phyloP scores from a whole-genome alignment of 768 basidiomycete species.

The Suillus weaverae region DNA sequence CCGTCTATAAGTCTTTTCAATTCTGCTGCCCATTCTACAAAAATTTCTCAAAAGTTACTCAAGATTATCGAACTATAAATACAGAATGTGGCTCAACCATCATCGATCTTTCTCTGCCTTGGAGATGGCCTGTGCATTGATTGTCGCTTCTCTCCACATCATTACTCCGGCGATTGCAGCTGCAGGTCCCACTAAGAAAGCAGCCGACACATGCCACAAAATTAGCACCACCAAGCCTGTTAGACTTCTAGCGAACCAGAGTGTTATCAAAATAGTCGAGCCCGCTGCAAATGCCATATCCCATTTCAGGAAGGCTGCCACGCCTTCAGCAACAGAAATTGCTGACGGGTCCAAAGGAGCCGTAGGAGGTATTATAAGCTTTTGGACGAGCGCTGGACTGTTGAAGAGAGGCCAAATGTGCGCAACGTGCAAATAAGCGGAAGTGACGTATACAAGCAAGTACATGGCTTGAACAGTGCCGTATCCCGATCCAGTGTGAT shows the following conservation, averaged over 20 bases:
- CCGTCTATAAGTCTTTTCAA: background rate
- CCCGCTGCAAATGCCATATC: conserved; percentile 40
- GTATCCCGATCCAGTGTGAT: conserved; percentile 1
- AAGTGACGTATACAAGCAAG: conserved; percentile 18
- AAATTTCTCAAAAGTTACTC: background rate
- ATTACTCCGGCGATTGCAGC: conserved; percentile 46
- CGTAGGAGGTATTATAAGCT: conserved; percentile 10
- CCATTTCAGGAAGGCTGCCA: conserved; percentile 48
- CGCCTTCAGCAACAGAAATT: background rate
- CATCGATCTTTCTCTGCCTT: background rate
- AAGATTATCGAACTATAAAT: background rate
- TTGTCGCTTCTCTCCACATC: conserved; percentile 44
- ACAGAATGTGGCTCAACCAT: background rate
- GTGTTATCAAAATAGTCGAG: conserved; percentile 41
- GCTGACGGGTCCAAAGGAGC: background rate
- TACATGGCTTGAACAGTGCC: conserved; percentile 11
- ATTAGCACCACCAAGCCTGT: conserved; percentile 34
- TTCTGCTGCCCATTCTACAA: background rate
- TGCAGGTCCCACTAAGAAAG: conserved; percentile 45
- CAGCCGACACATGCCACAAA: conserved; percentile 41
- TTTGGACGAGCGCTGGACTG: background rate
- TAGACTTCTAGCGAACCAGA: conserved; percentile 43
- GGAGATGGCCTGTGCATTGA: conserved; percentile 10
- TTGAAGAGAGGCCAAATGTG: conserved; percentile 2
- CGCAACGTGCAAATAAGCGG: conserved; percentile 26